Base-by-base conservation (phyloP, 2,329 filamentous ascomycete species). In the Cladosporium sp. region DNA sequence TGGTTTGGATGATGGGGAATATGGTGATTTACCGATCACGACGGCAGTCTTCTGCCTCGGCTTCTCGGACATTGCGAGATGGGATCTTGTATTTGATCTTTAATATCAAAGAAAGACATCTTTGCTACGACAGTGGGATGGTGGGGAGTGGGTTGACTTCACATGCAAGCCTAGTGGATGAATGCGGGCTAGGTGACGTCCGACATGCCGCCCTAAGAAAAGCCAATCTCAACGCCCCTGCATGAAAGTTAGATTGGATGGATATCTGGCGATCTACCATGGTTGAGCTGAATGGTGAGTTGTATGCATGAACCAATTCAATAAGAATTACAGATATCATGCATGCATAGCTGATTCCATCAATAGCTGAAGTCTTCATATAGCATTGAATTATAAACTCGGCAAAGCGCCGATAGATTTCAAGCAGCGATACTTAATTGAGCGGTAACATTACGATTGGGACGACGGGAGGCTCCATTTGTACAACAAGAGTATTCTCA, bases 21-120 rank as follows among this genome's bases (percentile, higher is more conserved):
- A 8, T n/a, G 13, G 32, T 36, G n/a, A n/a, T n/a, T 17, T 41
- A 48, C 78, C 79, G 51, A 82, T 70, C 22, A 82, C 69, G 36
- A 82, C 73, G 20, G 74, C 79, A 38, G 70, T 79, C 62, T 73
- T 77, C 47, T 67, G 55, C 34, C 24, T 20, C 6, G 41, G 13
- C 24, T 54, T 54, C 15, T 52, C 50, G 20, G 41, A 47, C 73
- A 19, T 70, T 70, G 41, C 42, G 32, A 13, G 20, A 17, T 36
- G 32, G 11, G 32, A 6, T 12, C 12, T 32, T 11, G 17, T 4
- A 30, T 45, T 17, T 17, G 11, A 17, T 13, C n/a, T n/a, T n/a
- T 27, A 39, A 15, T 39, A 7, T 39, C 6, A 9, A 41, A 20
- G 17, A 24, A n/a, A 20, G 13, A 32, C 45, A 48, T 48, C 12